Conservation (phyloP, 768 basidiomycete genomes). For the Mycena crocata region DNA sequence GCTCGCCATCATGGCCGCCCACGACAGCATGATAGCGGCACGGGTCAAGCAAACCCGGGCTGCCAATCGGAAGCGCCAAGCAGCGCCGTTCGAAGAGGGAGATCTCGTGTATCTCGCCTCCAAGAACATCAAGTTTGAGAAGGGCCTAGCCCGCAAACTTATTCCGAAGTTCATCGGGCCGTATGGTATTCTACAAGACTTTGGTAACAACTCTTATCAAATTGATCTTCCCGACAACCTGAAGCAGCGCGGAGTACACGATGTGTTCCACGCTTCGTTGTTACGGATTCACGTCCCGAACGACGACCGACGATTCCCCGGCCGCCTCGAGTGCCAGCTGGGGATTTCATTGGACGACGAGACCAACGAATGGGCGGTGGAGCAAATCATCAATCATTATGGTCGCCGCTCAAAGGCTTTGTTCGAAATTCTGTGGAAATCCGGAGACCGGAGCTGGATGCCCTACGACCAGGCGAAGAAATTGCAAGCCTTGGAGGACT, state of each 20-base stretch:
- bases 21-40: not conserved
- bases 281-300: slow-evolving; percentile 47
- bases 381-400: slow-evolving; percentile 37
- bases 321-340: not conserved
- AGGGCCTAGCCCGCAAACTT: slow-evolving; percentile 41
- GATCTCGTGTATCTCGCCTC: slow-evolving; percentile 11
- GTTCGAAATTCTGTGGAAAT: slow-evolving; percentile 45
- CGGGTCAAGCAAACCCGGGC: not conserved
- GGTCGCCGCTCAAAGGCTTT: slow-evolving; percentile 31
- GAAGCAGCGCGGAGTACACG: slow-evolving; percentile 26
- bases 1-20: not conserved
- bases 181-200: slow-evolving; percentile 32
- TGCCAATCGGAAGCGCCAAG: not conserved
- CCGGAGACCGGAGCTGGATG: slow-evolving; percentile 47
- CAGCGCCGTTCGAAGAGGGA: not conserved
- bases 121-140: not conserved
- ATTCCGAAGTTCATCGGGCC: slow-evolving; percentile 47
- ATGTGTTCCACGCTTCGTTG: slow-evolving; percentile 40
- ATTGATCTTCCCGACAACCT: slow-evolving; percentile 33
- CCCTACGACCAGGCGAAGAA: slow-evolving; percentile 37
- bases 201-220: slow-evolving; percentile 30
- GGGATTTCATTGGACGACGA: not conserved
- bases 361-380: slow-evolving; percentile 39
- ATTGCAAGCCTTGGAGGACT: slow-evolving; percentile 37
- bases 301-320: slow-evolving; percentile 36